Percentiles rank a stretch among this genome's conserved stretches.
These are phyloP conservation scores for Baeospora myosura DNA, from an alignment of 1,284 basidiomycete genomes.

Conservation along the genomic window DNA sequence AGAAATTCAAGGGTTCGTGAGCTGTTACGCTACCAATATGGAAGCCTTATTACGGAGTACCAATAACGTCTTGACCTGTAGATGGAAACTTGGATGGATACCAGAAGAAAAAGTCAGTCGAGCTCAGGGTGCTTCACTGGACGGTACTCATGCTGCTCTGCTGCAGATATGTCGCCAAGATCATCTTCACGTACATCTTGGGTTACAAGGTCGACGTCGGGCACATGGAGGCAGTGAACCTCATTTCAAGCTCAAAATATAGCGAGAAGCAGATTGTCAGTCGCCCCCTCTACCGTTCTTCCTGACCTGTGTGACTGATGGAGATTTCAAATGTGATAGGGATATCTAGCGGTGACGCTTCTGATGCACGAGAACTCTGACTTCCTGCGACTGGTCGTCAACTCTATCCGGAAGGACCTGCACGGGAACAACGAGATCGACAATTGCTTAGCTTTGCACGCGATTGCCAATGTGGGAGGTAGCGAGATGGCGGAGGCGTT, in stretches of 20 bases:
- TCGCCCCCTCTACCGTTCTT: conserved; percentile 8
- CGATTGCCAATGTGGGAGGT: conserved; percentile 96
- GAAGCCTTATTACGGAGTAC: not conserved
- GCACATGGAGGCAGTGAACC: conserved; percentile 98
- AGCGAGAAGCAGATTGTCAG: conserved; percentile 98
- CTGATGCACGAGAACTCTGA: conserved; percentile 99
- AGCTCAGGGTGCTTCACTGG: too few relatives aligned
- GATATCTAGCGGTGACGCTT: conserved; percentile 94
- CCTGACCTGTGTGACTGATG: conserved; percentile 11
- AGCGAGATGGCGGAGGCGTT: conserved; percentile 98
- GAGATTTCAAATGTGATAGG: conserved; percentile 38
- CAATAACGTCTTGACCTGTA: conserved; percentile 25
- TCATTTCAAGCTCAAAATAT: conserved; percentile 93
- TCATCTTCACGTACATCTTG: conserved; percentile 98
- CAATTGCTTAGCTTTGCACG: conserved; percentile 95
- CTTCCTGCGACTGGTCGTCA: conserved; percentile 90
- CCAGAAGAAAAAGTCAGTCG: conserved; percentile 99
- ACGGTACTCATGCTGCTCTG: conserved; percentile 12
- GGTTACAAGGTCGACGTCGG: conserved; percentile 99
- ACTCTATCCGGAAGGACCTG: conserved; percentile 95
- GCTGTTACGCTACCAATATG: not conserved
- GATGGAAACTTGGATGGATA: conserved; percentile 97
- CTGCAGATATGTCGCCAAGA: conserved; percentile 84
- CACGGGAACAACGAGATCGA: conserved; percentile 92
- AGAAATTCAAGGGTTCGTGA: conserved; percentile 94